Base-by-base conservation (phyloP, 2,329 filamentous ascomycete genomes). In the Alternaria brassicae region DNA sequence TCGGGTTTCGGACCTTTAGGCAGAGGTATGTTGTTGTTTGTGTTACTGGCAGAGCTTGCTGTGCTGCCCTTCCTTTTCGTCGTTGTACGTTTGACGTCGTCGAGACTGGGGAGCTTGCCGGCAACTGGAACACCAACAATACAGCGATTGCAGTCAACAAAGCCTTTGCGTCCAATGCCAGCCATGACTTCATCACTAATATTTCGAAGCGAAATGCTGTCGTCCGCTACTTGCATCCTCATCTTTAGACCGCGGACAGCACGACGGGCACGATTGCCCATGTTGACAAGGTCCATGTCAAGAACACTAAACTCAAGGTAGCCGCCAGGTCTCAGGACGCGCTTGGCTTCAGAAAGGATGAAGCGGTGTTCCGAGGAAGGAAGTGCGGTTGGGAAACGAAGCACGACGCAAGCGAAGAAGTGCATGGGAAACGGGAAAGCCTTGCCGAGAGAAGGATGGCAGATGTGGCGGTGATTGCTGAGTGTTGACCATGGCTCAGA, bases 261-360 rank as follows among this genome's bases (percentile, higher is more conserved):
- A 15, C 88, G 86, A 6, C 91, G 85, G 1, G 89, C 88, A 13
- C 85, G 85, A 54, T 85, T 88, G 0, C 91, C 91, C 89, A 94
- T 93, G 72, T 92, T 92, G 77, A 92, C 88, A 60, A 95, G 84
- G 70, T 95, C 91, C 10, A 92, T 83, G 63, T 95, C 91, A 1
- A 95, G 83, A 36, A 93, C 88, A 0, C 88, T 89, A 17, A 93
- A 80, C 76, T 95, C 91, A n/a, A 95, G 84, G 71, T 89, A 91
- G 0, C 91, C 91, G 10, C 90, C 90, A 0, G 91, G 90, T 63
- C 90, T 89, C 27, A 95, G 81, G 0, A 94, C 91, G 2, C 91
- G 88, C 52, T 91, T 90, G 58, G 89, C 88, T 76, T 95, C 91
- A 0, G 86, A 86, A 17, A 95, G 81, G 47, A 92, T 85, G 71